These are phyloP conservation scores for Gillenia trifoliata DNA, from an alignment of 306 rosid genomes.

Conservation along the genomic window DNA sequence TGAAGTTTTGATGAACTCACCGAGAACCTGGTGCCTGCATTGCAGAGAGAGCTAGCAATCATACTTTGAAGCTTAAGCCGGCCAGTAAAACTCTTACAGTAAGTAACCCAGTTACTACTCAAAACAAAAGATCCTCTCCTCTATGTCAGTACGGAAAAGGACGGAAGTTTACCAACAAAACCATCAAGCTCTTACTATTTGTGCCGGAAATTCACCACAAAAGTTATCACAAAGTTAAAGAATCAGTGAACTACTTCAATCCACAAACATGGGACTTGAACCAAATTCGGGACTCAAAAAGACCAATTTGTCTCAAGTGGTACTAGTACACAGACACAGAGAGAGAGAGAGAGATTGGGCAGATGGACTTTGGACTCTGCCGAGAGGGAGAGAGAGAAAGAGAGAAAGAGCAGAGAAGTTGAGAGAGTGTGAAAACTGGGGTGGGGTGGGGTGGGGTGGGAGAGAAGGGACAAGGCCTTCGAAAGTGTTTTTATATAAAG, in stretches of 20 bases:
- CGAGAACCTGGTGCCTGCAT: slow-evolving; percentile 67
- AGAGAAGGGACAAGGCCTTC: not conserved
- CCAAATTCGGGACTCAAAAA: too few relatives aligned
- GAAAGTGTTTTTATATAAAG: slow-evolving; percentile 23
- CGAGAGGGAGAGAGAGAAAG: slow-evolving; percentile 1
- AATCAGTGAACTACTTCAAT: not conserved
- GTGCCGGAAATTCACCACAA: not conserved
- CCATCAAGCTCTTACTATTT: not conserved
- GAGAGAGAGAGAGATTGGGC: not conserved
- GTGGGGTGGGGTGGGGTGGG: not conserved
- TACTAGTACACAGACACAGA: too few relatives aligned
- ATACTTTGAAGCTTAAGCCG: slow-evolving; percentile 21
- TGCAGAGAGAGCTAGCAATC: slow-evolving; percentile 71
- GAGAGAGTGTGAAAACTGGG: not conserved
- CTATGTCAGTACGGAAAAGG: not conserved
- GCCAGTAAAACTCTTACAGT: slow-evolving; percentile 8
- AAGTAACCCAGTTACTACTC: slow-evolving; percentile 5
- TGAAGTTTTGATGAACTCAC: slow-evolving; percentile 37
- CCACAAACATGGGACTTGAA: slow-evolving; percentile 2
- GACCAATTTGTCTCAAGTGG: not conserved
- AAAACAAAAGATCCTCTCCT: not conserved
- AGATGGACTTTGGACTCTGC: not conserved
- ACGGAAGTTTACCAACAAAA: not conserved
- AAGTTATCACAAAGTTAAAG: not conserved
- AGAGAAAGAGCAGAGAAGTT: not conserved